Base-by-base conservation (phyloP, 2,329 filamentous ascomycete genomes). In the Fusarium sp. region DNA sequence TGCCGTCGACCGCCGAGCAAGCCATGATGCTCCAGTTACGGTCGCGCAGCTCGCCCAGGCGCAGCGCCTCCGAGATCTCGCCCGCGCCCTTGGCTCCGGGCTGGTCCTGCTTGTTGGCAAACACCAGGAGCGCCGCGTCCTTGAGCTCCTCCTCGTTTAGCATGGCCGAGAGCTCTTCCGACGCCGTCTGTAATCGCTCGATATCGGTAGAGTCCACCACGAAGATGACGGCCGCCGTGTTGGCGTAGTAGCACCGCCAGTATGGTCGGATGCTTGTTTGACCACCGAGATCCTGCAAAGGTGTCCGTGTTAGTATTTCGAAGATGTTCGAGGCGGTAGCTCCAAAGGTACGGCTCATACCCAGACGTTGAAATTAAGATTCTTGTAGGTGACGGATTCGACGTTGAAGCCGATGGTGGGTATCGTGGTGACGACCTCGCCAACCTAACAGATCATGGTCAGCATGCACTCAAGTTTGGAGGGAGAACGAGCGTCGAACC, bases 331-430 rank as follows among this genome's bases (percentile, higher is more conserved):
- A 40, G 56, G 50, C n/a, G 22, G 33, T 33, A 36, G 14, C 14
- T 45, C 4, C 3, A 18, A 40, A 36, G 63, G 50, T 27, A 27
- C 16, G 22, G 42, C 8, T 81, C 91, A 66, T 92, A 95, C 93
- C 97, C 97, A 99, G 80, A 99, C 97, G 81, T 98, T 98, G 84
- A 99, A 97, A 84, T 98, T 98, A 72, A 99, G 90, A 83, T 98
- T 98, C 84, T 96, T 96, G 88, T 99, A 99, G 79, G 95, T 97
- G 74, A 99, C 97, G 25, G 95, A 98, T 86, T 99, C 97, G 79
- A 99, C 97, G 84, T 99, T 99, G 89, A 99, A 99, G 71, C 97
- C 97, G 83, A 99, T 98, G 64, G 97, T 99, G 22, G 97, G 97
- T 88, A 98, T 98, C 79, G 97, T 99, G 71, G 97, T 98, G 77